phyloP scores from a whole-genome alignment of 2,329 filamentous ascomycete genomes.

The Aspergillus niger region DNA sequence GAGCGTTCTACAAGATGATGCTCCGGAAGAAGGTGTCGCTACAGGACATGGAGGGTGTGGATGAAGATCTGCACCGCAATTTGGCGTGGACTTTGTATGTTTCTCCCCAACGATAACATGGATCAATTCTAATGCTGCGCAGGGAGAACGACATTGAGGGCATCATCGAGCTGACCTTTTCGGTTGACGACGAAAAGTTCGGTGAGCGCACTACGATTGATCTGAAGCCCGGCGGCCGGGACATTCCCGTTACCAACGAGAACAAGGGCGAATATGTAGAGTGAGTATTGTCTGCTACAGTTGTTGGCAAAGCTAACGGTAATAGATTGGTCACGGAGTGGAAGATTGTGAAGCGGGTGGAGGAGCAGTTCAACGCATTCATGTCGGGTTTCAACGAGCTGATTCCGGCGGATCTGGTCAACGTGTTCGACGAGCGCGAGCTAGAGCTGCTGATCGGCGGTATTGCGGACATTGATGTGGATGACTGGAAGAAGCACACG shows the following conservation, averaged over 20 bases:
- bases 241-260: conserved; percentile 96
- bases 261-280: conserved; percentile 99
- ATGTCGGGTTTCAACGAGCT: conserved; percentile 97
- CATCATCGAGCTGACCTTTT: conserved; percentile 93
- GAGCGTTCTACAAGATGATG: conserved; percentile 99
- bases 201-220: conserved; percentile 93
- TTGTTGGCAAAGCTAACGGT: conserved; percentile 1
- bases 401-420: conserved; percentile 93
- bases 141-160: conserved; percentile 94
- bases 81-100: conserved; percentile 86
- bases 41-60: conserved; percentile 97
- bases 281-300: conserved; percentile 48
- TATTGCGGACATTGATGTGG: conserved; percentile 99
- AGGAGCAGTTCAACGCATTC: conserved; percentile 98
- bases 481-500: conserved; percentile 99
- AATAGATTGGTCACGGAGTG: conserved; percentile 88
- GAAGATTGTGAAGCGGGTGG: conserved; percentile 98
- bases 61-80: conserved; percentile 95
- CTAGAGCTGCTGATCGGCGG: conserved; percentile 94
- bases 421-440: conserved; percentile 97
- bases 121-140: conserved; percentile 23
- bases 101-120: neutral
- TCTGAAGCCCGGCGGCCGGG: conserved; percentile 81
- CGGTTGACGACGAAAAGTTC: conserved; percentile 95
- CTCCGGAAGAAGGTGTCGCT: conserved; percentile 87